Base-by-base conservation (phyloP, 306 rosid species). In the Trifolium fragiferum region DNA sequence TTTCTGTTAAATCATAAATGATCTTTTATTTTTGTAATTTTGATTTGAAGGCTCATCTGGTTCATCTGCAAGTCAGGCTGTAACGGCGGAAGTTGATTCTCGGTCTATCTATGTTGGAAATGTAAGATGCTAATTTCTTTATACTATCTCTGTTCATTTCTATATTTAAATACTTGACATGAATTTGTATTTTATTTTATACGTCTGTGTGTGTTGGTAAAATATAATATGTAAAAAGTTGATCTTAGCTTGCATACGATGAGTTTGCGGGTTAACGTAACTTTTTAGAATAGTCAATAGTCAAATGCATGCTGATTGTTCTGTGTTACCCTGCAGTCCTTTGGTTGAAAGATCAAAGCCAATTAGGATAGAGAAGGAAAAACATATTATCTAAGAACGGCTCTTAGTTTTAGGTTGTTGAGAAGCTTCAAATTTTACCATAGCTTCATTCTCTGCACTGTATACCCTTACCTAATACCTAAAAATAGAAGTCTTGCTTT, bases 81-180 rank as follows among this genome's bases (percentile, higher is more conserved):
- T 84, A 73, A 83, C 83, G 85, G 91, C 87, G 83, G 92, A 91
- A 85, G 91, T 87, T 81, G 94, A 89, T 89, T 11, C 92, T 32
- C 84, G 90, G 60, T 89, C 97, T 16, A 81, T 91, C 69, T 89
- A 89, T 75, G 95, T 91, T 81, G 97, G 95, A 64, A 89, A 91
- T 84, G 97, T 91, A 83, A 86, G 93, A 64, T 73, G 72, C 75
- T 62, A 47, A 76, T 70, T 79, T 73, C 74, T 60, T 68, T 68
- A 69, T 37, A 25, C 37, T 63, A 32, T 8, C 46, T 75, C 70
- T 65, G 16, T 19, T 65, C 33, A 55, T 55, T 55, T 21, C 61
- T 35, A 4, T 59, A 25, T 38, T 57, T 60, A 40, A 13, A 19
- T 30, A 46, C 40, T 20, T 44, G 40, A 44, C 58, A 41, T 66